phyloP scores from a whole-genome alignment of 495 filamentous ascomycete species.

The Aspergillus nanangensis region DNA sequence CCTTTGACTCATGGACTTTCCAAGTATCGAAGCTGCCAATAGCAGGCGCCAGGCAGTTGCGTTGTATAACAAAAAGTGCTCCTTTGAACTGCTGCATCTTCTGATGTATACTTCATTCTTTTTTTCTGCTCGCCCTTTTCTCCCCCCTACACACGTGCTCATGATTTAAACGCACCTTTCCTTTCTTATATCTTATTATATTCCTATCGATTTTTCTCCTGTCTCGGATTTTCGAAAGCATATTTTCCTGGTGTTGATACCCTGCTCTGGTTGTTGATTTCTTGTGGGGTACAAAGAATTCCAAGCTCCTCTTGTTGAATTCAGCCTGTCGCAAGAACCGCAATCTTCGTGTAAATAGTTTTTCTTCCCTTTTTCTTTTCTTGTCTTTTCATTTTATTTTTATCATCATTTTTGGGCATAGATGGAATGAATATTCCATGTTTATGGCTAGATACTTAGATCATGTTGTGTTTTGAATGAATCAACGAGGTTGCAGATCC shows the following conservation, averaged over 20 bases:
- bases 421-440: constrained; percentile 26
- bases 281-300: constrained; percentile 1
- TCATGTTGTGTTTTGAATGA: background rate
- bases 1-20: constrained; percentile 3
- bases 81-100: constrained; percentile 11
- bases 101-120: constrained; percentile 20
- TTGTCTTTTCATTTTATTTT: background rate
- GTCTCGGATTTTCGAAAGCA: constrained; percentile 29
- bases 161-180: constrained; percentile 27
- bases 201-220: constrained; percentile 4
- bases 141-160: constrained; percentile 20
- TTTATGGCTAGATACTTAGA: constrained; percentile 6
- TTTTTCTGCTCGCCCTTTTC: constrained; percentile 9
- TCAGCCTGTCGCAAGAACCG: constrained; percentile 1
- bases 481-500: too few relatives aligned
- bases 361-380: constrained; percentile 13
- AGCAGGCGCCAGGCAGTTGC: constrained; percentile 2
- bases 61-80: constrained; percentile 21
- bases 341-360: constrained; percentile 30
- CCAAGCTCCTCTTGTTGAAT: background rate
- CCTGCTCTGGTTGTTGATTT: constrained; percentile 29
- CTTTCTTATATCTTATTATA: background rate
- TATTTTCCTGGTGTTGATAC: constrained; percentile 48
- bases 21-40: background rate
- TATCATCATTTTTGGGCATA: constrained; percentile 17